These are phyloP conservation scores for Somion occarium DNA, from an alignment of 1,284 basidiomycete species.

Conservation along the genomic window DNA sequence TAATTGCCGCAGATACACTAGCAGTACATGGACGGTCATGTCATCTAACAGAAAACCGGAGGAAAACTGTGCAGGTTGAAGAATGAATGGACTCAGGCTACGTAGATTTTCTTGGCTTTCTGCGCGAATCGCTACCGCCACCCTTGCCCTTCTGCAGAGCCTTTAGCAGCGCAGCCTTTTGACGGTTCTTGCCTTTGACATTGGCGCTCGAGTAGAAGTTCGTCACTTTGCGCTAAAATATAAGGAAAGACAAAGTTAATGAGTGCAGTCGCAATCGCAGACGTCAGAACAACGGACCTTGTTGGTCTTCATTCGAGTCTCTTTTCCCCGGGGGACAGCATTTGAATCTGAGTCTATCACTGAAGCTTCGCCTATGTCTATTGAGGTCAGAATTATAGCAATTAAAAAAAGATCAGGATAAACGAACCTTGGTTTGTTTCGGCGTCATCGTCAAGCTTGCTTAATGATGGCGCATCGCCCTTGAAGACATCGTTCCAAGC, in stretches of 20 bases:
- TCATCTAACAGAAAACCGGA: no score
- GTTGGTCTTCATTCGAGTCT: conserved; percentile 83
- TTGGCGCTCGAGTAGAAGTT: conserved; percentile 90
- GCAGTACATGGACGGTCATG: no score
- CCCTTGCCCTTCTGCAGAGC: conserved; percentile 18
- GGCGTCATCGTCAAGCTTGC: conserved; percentile 27
- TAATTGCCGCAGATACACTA: no score
- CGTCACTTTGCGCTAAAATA: conserved; percentile 69
- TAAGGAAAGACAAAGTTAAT: not conserved
- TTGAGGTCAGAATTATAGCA: not conserved
- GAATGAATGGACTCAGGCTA: no score
- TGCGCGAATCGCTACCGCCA: not conserved
- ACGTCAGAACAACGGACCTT: conserved; percentile 47
- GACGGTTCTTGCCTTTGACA: conserved; percentile 85
- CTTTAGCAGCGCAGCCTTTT: conserved; percentile 53
- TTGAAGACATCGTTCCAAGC: conserved; percentile 17
- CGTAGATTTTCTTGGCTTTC: not conserved
- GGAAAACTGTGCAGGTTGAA: no score
- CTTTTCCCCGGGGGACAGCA: conserved; percentile 39
- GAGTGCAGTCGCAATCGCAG: not conserved
- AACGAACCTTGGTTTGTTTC: conserved; percentile 23
- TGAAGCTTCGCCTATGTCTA: conserved; percentile 8
- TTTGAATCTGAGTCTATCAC: conserved; percentile 20
- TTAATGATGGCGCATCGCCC: conserved; percentile 13
- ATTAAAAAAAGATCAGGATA: not conserved